Conservation (phyloP, 1,284 basidiomycete species). For the Trichosporon inkin region DNA sequence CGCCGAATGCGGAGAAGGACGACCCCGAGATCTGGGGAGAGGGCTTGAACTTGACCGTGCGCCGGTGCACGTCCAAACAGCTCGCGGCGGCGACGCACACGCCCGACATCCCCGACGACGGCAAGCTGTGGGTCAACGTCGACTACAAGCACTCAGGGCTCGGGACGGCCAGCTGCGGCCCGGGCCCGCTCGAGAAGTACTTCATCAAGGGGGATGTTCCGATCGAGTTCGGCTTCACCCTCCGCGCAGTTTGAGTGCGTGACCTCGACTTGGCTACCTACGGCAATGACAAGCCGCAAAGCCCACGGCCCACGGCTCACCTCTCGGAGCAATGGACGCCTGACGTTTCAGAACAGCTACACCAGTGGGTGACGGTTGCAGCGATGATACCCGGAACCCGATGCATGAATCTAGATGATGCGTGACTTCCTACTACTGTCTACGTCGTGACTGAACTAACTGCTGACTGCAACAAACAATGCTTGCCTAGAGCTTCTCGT, state of each 20-base stretch:
- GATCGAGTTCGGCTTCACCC: conserved; percentile 1
- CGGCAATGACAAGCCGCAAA: too few species aligned
- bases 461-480: neutral
- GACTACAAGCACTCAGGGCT: conserved; percentile 21
- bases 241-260: neutral
- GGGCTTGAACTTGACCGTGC: conserved; percentile 16
- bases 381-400: neutral
- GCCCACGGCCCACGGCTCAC: too few species aligned
- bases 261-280: too few species aligned
- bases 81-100: conserved; percentile 22
- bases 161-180: conserved; percentile 25
- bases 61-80: conserved; percentile 24
- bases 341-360: too few species aligned
- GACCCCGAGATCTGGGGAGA: neutral
- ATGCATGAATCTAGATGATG: conserved; percentile 3
- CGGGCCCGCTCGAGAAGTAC: conserved; percentile 19
- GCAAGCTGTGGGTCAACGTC: conserved; percentile 24
- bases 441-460: neutral
- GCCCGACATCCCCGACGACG: conserved; percentile 18
- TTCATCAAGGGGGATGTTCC: conserved; percentile 4
- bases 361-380: too few species aligned
- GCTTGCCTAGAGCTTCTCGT: conserved; percentile 11
- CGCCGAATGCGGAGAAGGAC: neutral
- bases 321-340: too few species aligned
- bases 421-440: neutral